Evolutionary conservation across 1,284 basidiomycete species (phyloP), one percentile per base, ranked within the genome.

Genomic region (Mrakiaceae sp.): DNA sequence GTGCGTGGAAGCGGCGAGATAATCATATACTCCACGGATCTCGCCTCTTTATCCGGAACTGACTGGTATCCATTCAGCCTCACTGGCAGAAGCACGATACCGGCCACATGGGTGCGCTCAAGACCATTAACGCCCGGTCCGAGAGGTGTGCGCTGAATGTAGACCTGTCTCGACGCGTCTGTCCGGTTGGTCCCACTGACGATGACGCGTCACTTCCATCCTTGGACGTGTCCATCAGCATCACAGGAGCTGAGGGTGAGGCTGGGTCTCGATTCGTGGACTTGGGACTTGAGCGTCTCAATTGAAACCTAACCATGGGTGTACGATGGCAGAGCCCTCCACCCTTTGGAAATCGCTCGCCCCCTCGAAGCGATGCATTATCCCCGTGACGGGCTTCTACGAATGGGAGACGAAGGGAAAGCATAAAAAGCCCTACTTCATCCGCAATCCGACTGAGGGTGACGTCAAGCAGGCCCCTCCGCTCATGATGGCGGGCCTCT

Each of bases 341-440:
- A 40, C n/a, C 5, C 62, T 64, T 2, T 64, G 63, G 63, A 60
- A 42, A 39, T 48, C 43, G 9, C 57, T 64, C 14, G 58, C 51
- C 10, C 51, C 63, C 11, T 46, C 50, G 9, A 64, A 66, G 46
- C 40, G 64, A 27, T 66, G 64, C 51, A 39, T 66, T 16, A 44
- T 66, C 44, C 64, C 64, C 0, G 64, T 60, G 1, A 54, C 61
- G 49, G 64, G 64, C 56, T 64, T 64, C 59, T 67, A 56, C 58
- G 66, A 64, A 54, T 66, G 64, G 64, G 39, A 62, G 4, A 48
- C 14, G 27, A 57, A 55, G 16, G 59, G 59, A 10, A 63, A 63
- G 48, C 27, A 43, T 43, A 63, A 55, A 47, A n/a, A 50, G 10
- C 64, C 59, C 44, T 53, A 55, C 53, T 60, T 55, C 53, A 57